Conservation (phyloP, 768 basidiomycete genomes). For the Termitomyces sp. region DNA sequence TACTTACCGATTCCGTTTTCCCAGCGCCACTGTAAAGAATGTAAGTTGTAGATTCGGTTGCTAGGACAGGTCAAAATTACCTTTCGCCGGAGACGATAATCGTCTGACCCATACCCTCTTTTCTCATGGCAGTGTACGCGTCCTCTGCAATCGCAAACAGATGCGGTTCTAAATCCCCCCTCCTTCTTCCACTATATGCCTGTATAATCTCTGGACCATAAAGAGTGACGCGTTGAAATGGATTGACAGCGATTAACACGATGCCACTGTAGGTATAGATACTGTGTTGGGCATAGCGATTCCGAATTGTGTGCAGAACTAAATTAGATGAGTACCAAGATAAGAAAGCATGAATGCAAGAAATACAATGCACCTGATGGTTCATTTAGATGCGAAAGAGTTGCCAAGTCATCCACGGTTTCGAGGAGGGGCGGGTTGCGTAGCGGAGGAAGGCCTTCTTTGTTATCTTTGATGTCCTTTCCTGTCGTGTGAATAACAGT, state of each 20-base stretch:
- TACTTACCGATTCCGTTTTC: constrained; percentile 88
- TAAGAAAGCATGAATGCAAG: not conserved
- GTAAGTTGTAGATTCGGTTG: constrained; percentile 13
- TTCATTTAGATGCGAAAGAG: constrained; percentile 96
- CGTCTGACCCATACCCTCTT: constrained; percentile 91
- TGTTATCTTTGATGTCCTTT: constrained; percentile 74
- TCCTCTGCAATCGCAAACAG: constrained; percentile 99
- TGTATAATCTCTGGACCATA: constrained; percentile 98
- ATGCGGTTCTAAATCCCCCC: constrained; percentile 96
- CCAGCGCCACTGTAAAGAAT: constrained; percentile 80
- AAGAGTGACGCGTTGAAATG: constrained; percentile 94
- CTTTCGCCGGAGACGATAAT: constrained; percentile 99
- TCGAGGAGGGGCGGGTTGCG: constrained; percentile 96
- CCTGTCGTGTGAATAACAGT: constrained; percentile 70
- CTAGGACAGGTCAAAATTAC: constrained; percentile 35
- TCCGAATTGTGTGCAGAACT: constrained; percentile 96
- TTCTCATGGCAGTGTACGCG: constrained; percentile 96
- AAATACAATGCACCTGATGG: constrained; percentile 66
- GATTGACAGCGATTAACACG: constrained; percentile 97
- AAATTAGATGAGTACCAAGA: not conserved
- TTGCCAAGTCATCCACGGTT: constrained; percentile 96
- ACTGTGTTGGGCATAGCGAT: constrained; percentile 94
- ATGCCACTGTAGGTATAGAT: constrained; percentile 99
- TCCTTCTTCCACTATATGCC: constrained; percentile 86
- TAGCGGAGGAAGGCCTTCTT: constrained; percentile 81